Evolutionary conservation across 2,329 filamentous ascomycete species (phyloP).

Genomic region (Diaporthe sp.): DNA sequence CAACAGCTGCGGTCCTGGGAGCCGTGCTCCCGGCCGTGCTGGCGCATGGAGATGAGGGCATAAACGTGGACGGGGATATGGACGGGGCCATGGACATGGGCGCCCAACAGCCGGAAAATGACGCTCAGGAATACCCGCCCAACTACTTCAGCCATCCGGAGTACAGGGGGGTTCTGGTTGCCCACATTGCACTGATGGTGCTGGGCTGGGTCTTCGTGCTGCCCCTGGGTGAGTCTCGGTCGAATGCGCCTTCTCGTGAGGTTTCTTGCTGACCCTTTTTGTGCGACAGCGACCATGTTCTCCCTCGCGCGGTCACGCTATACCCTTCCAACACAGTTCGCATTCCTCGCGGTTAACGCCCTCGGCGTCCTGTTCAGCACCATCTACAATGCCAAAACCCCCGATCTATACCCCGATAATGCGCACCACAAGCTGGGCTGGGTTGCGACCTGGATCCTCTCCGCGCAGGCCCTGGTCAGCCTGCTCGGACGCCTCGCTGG

Average conservation of each 20-base stretch:
- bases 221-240: slow-evolving; percentile 68
- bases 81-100: slow-evolving; percentile 41
- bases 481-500: slow-evolving; percentile 71
- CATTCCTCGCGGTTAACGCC: slow-evolving; percentile 72
- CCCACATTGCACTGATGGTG: slow-evolving; percentile 76
- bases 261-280: slow-evolving; percentile 33
- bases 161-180: slow-evolving; percentile 51
- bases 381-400: slow-evolving; percentile 83
- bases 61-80: slow-evolving; percentile 47
- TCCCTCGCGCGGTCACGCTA: slow-evolving; percentile 83
- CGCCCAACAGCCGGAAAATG: slow-evolving; percentile 40
- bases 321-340: slow-evolving; percentile 74
- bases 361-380: slow-evolving; percentile 72
- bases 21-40: slow-evolving; percentile 43
- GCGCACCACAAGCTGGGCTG: slow-evolving; percentile 91
- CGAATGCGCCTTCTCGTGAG: neutral
- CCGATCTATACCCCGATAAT: slow-evolving; percentile 88
- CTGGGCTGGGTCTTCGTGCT: slow-evolving; percentile 76
- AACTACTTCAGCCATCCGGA: slow-evolving; percentile 54
- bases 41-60: slow-evolving; percentile 46
- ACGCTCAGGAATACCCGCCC: slow-evolving; percentile 41
- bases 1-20: slow-evolving; percentile 43
- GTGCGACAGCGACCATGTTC: slow-evolving; percentile 79
- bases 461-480: slow-evolving; percentile 76
- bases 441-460: slow-evolving; percentile 79